These are phyloP conservation scores for Panicum miliaceum DNA, from an alignment of 176 grass and related monocot species.

Conservation along the genomic window DNA sequence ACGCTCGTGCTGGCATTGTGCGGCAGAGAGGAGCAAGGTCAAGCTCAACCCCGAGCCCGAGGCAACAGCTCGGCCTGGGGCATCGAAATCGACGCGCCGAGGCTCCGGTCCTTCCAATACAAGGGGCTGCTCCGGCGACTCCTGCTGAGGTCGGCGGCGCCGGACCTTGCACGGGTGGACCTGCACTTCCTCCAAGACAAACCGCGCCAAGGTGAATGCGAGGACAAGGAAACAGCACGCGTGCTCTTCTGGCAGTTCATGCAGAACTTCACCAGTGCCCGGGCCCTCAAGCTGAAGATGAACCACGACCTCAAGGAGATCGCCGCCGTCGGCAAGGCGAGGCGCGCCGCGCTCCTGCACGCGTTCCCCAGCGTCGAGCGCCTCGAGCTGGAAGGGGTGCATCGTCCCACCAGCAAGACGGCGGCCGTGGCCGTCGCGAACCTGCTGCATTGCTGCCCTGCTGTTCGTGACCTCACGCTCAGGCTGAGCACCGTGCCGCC, in stretches of 20 bases:
- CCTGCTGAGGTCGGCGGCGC: background rate
- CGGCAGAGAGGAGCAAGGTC: background rate
- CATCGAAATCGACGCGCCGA: conserved; percentile 4
- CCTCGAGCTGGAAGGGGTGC: conserved; percentile 8
- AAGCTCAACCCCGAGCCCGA: no score
- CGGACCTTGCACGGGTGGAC: background rate
- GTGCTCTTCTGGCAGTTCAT: background rate
- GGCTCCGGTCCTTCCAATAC: background rate
- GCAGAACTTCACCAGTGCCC: background rate
- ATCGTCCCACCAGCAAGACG: background rate
- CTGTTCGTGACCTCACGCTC: background rate
- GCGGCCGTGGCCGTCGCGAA: background rate
- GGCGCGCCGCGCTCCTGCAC: background rate
- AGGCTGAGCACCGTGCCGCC: background rate
- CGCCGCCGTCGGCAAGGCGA: background rate
- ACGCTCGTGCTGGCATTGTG: background rate
- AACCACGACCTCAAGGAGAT: background rate
- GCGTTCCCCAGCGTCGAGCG: background rate
- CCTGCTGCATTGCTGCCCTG: conserved; percentile 20
- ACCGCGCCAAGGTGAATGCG: no score
- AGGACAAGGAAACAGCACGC: background rate
- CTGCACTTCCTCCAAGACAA: background rate
- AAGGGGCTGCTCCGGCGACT: background rate
- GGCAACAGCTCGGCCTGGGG: background rate
- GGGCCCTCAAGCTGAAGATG: conserved; percentile 16